Base-by-base conservation (phyloP, 2,329 filamentous ascomycete genomes). In the Monosporascus cannonballus region DNA sequence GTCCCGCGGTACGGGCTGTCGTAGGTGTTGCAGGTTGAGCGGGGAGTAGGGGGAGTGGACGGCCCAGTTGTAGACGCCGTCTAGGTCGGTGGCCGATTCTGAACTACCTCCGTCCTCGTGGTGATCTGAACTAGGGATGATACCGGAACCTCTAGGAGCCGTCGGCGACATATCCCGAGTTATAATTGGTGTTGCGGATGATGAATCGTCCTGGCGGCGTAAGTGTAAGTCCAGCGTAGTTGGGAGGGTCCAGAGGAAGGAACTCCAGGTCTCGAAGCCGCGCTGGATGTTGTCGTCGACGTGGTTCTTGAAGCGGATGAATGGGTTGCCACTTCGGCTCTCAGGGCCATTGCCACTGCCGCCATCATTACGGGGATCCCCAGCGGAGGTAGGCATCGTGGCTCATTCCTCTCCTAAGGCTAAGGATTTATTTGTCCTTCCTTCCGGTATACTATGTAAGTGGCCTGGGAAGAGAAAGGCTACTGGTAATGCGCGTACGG, bases 1-100 rank as follows among this genome's bases (percentile, higher is more conserved):
- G 56, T 77, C 76, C 7, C 64, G 69, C 0, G 79, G 78, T 0
- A 69, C 60, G 2, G 80, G 80, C 54, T 75, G 77, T 7, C 67
- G 71, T 7, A 81, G 69, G 52, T 71, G 62, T 46, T 69, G 69
- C 18, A 82, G 73, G 38, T 67, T 69, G 17, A 71, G 61, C 6
- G 75, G 76, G 11, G 73, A 77, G 63, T 77, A 78, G 2, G 70
- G 67, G 17, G 74, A 76, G 46, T 65, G 61, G 17, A 62, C 54
- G 45, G 68, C 60, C 65, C 74, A 76, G 17, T 61, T 60, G 46
- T 67, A 62, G 57, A 73, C 68, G 44, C 62, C 59, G 11, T 57
- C 51, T 45, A 49, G 22, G 22, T 22, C 42, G 25, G 56, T 39
- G 38, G 24, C 15, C 27, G n/a, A 18, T 11, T 44, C 49, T 7